Evolutionary conservation across 2,329 filamentous ascomycete species (phyloP), one percentile per base, ranked within the genome.

Genomic region (Chaetomium globosum): DNA sequence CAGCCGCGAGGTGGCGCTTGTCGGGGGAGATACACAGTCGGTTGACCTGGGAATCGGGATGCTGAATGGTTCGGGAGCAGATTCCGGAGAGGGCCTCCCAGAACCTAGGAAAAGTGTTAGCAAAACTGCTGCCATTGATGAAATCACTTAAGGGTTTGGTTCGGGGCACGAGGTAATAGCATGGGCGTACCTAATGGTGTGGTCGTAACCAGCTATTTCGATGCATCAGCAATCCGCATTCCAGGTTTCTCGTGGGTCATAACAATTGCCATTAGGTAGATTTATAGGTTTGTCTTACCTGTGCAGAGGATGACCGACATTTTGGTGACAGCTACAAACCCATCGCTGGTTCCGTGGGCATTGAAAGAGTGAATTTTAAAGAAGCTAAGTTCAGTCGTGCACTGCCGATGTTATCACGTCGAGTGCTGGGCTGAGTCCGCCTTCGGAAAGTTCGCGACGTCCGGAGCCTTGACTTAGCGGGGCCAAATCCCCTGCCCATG

Each of bases 1-100:
- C 85, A n/a, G 92, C 93, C 39, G 93, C 94, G 62, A 98, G 89
- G 78, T 90, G 97, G 68, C 94, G 91, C 80, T 99, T 99, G 81
- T 99, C 95, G 68, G 95, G 95, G 13, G 95, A 97, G 74, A 99
- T 99, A 78, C 94, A 98, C 57, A 99, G 89, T 52, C 95, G 91
- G 79, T 99, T 99, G 72, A 99, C 95, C 79, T 99, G 95, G 10
- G 94, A 98, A 78, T 99, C 95, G 2, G 95, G 92, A 75, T 99
- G 94, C 73, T 97, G 95, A 72, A 99, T 98, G 26, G 95, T 99
- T 70, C 95, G 91, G 51, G 93, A 97, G 81, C 95, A 99, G 73
- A 99, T 98, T 61, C 95, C 95, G 12, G 93, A 97, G 63, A 99
- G 86, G 1, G 95, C 95, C 79, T 99, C 95, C 95, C 95, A 99